These are phyloP conservation scores for Trametes hirsuta DNA, from an alignment of 1,284 basidiomycete species.

Conservation along the genomic window DNA sequence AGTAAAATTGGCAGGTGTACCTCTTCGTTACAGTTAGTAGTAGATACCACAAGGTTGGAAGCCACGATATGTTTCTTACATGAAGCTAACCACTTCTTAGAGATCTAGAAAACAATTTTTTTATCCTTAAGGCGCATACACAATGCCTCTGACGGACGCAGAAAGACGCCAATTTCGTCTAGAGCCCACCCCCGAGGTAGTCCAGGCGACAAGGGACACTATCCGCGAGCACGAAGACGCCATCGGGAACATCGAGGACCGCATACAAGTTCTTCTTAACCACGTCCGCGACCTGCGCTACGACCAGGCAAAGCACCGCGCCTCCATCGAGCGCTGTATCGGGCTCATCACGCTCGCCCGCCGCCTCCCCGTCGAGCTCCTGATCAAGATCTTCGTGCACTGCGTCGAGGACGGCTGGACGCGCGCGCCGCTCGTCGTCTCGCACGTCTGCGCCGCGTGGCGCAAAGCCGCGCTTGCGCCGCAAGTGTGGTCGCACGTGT, in stretches of 20 bases:
- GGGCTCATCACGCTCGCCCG: slow-evolving; percentile 59
- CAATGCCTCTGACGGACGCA: slow-evolving; percentile 1
- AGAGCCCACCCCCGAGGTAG: slow-evolving; percentile 35
- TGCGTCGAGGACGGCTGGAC: slow-evolving; percentile 57
- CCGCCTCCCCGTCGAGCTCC: slow-evolving; percentile 56
- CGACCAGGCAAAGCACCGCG: slow-evolving; percentile 43
- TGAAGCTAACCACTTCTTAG: background rate
- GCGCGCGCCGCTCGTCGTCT: slow-evolving; percentile 55
- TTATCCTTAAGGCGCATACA: background rate
- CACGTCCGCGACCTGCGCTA: slow-evolving; percentile 48
- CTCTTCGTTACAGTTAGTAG: too few species aligned
- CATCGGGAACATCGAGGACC: slow-evolving; percentile 44
- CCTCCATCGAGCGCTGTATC: slow-evolving; percentile 46
- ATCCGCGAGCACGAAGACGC: slow-evolving; percentile 46
- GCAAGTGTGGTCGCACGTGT: slow-evolving; percentile 60
- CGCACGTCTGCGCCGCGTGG: slow-evolving; percentile 66
- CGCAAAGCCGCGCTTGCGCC: slow-evolving; percentile 53
- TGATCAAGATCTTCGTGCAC: slow-evolving; percentile 56
- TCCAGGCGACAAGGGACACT: slow-evolving; percentile 33
- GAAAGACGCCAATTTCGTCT: slow-evolving; percentile 26
- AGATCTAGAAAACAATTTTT: too few species aligned
- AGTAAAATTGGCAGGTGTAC: too few species aligned
- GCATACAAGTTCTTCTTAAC: slow-evolving; percentile 45
- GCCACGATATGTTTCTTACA: too few species aligned
- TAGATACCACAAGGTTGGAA: too few species aligned